Conservation (phyloP, 108 stramenopile genomes). For the Mediolabrus comicus region DNA sequence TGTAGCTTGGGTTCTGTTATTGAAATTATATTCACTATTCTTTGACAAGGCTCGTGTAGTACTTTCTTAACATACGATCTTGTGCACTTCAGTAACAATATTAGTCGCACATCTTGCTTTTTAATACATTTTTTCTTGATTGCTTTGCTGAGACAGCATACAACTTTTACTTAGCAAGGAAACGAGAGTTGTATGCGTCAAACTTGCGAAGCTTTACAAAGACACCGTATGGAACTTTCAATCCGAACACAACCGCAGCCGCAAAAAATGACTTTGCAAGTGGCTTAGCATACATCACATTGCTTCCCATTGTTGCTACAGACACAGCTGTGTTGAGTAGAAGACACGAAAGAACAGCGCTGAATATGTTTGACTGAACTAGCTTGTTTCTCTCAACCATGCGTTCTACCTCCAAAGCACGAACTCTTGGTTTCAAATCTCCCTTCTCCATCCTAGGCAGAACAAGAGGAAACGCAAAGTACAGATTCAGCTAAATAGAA, state of each 20-base stretch:
- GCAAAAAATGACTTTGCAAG: constrained; percentile 55
- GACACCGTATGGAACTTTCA: constrained; percentile 68
- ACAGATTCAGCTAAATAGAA: not conserved
- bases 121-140: not conserved
- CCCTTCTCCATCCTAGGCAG: constrained; percentile 77
- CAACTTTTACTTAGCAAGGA: constrained; percentile 48
- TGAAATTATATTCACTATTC: constrained; percentile 22
- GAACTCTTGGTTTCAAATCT: constrained; percentile 90
- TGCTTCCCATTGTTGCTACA: constrained; percentile 62
- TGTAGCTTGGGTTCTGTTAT: constrained; percentile 30
- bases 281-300: constrained; percentile 36
- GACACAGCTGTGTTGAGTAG: constrained; percentile 70
- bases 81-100: not conserved
- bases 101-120: not conserved
- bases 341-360: constrained; percentile 67
- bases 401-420: constrained; percentile 90
- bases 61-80: not conserved
- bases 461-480: not conserved
- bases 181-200: constrained; percentile 81
- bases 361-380: constrained; percentile 79
- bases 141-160: not conserved
- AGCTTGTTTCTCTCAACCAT: constrained; percentile 82
- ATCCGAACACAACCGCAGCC: constrained; percentile 60
- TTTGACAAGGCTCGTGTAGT: constrained; percentile 17
- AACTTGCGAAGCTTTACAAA: constrained; percentile 62